These are phyloP conservation scores for Parascedosporium putredinis DNA, from an alignment of 2,329 filamentous ascomycete genomes.

Conservation along the genomic window DNA sequence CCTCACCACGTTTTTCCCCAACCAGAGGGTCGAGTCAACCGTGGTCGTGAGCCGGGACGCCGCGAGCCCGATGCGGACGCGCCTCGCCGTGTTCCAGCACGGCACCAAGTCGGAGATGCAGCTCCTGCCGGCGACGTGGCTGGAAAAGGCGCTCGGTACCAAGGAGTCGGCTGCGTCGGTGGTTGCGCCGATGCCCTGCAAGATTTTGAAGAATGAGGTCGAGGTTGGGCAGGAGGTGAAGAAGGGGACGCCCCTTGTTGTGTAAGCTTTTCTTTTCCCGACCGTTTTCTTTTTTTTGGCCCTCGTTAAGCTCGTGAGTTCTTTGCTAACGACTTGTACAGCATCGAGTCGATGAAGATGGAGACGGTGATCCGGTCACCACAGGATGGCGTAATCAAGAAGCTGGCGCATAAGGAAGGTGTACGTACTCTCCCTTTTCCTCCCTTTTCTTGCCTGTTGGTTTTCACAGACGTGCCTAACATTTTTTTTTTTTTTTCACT, in stretches of 20 bases:
- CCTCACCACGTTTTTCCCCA: constrained; percentile 69
- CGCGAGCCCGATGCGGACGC: constrained; percentile 27
- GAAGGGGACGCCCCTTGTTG: constrained; percentile 79
- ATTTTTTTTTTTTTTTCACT: no score
- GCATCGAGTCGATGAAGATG: constrained; percentile 86
- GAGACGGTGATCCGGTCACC: constrained; percentile 74
- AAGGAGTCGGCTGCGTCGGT: constrained; percentile 77
- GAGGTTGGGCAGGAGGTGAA: constrained; percentile 69
- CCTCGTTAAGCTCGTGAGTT: no score
- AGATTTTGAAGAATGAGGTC: constrained; percentile 84
- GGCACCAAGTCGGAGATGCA: constrained; percentile 49
- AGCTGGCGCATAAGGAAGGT: constrained; percentile 63
- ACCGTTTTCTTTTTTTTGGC: no score
- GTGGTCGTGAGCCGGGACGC: constrained; percentile 51
- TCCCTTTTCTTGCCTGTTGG: no score
- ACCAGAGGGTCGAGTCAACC: constrained; percentile 69
- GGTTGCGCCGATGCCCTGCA: constrained; percentile 92
- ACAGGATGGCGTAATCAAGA: constrained; percentile 60
- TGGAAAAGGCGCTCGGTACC: constrained; percentile 74
- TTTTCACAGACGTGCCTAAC: no score
- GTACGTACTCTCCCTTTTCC: constrained; percentile 40
- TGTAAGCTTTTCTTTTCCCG: no score
- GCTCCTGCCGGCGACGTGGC: constrained; percentile 62
- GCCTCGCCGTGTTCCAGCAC: constrained; percentile 66
- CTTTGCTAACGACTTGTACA: constrained; percentile 23